phyloP scores from a whole-genome alignment of 495 filamentous ascomycete genomes.

The Talaromyces ruber region DNA sequence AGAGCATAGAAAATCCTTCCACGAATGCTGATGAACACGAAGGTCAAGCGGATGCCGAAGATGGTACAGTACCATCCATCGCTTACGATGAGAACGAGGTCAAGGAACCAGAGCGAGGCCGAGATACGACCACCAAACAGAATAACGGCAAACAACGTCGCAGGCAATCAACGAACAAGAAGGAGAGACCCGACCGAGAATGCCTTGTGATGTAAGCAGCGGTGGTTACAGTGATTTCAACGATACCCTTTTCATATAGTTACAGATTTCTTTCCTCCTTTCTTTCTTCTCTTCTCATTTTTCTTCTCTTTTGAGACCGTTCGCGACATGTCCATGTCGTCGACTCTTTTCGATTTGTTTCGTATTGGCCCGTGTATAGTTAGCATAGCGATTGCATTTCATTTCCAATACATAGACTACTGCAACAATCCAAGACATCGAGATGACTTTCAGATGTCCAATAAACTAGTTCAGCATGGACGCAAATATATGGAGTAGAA shows the following conservation, averaged over 20 bases:
- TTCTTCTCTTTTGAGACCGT: neutral
- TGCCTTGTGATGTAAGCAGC: slow-evolving; percentile 50
- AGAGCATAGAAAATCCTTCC: slow-evolving; percentile 20
- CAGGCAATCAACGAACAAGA: slow-evolving; percentile 29
- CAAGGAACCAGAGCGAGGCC: slow-evolving; percentile 22
- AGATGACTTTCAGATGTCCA: neutral
- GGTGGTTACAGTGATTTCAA: neutral
- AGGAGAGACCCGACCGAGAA: slow-evolving; percentile 56
- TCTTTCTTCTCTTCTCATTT: neutral
- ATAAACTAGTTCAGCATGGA: neutral
- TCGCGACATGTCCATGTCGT: neutral
- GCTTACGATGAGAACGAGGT: slow-evolving; percentile 20
- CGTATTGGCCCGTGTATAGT: neutral
- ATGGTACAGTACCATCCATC: slow-evolving; percentile 11
- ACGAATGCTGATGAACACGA: slow-evolving; percentile 18
- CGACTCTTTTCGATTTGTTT: neutral
- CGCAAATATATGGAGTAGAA: neutral
- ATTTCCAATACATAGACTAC: neutral
- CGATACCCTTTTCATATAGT: no score
- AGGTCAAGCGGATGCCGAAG: slow-evolving; percentile 20
- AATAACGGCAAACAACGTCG: slow-evolving; percentile 27
- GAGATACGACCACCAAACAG: slow-evolving; percentile 19
- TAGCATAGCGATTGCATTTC: slow-evolving; percentile 2
- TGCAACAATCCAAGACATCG: neutral
- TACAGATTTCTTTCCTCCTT: no score